These are phyloP conservation scores for Phialophora expanda DNA, from an alignment of 2,329 filamentous ascomycete genomes.

Conservation along the genomic window DNA sequence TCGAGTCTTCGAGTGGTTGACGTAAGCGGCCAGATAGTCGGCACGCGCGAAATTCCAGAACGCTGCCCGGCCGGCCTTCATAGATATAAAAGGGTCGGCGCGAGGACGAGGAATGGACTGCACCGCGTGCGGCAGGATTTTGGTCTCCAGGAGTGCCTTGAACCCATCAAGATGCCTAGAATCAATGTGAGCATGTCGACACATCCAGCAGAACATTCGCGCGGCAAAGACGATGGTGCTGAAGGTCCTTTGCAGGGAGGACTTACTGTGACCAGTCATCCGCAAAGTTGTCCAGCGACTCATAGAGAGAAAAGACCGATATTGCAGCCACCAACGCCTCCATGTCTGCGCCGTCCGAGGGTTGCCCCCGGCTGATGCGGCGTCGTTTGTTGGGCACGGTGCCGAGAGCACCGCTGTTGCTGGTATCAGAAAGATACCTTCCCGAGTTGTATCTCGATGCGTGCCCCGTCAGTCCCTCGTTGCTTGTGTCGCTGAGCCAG, in stretches of 20 bases:
- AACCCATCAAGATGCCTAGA: conserved; percentile 65
- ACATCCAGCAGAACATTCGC: background rate
- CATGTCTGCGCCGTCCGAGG: conserved; percentile 45
- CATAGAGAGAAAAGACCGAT: conserved; percentile 70
- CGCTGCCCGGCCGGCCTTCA: conserved; percentile 62
- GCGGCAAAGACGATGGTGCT: background rate
- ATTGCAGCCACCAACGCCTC: conserved; percentile 69
- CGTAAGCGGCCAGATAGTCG: conserved; percentile 68
- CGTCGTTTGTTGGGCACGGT: conserved; percentile 46
- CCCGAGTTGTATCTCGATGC: conserved; percentile 29
- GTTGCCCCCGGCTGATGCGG: conserved; percentile 40
- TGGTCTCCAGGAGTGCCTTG: conserved; percentile 62
- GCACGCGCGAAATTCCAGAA: conserved; percentile 73
- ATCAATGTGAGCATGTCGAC: background rate
- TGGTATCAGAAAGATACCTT: conserved; percentile 21
- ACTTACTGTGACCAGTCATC: conserved; percentile 62
- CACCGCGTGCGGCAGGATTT: conserved; percentile 47
- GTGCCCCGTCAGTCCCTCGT: conserved; percentile 28
- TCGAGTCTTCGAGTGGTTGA: conserved; percentile 65
- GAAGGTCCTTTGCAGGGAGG: background rate
- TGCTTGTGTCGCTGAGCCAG: conserved; percentile 42
- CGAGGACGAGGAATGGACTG: conserved; percentile 28
- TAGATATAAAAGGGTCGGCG: conserved; percentile 46
- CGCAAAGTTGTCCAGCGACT: conserved; percentile 69
- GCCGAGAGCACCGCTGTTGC: conserved; percentile 6